Base-by-base conservation (phyloP, 2,329 filamentous ascomycete species). In the Colletotrichum costaricense region DNA sequence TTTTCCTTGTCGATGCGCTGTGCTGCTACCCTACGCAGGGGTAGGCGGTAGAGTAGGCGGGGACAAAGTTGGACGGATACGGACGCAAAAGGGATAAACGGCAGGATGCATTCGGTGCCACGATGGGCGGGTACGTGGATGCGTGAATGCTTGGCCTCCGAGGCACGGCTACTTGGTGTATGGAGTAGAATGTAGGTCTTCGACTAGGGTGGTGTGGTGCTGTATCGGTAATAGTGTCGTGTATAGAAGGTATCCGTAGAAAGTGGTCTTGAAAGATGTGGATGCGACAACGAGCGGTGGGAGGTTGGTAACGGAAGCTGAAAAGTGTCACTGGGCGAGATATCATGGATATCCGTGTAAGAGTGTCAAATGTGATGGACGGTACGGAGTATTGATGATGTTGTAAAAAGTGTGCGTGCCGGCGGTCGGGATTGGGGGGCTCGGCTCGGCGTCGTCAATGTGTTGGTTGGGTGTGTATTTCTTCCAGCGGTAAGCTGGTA, bases 261-360 rank as follows among this genome's bases (percentile, higher is more conserved):
- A 11, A 46, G 35, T n/a, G 58, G 38, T 49, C 42, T 49, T 19
- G 11, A 12, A 26, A 22, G 22, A 35, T 42, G 57, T 52, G 65
- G 63, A 35, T 33, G 35, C 54, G 64, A 52, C 60, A 49, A 28
- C 58, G 59, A 28, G 33, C 24, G 33, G 46, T 22, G 63, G 52
- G 65, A 72, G 38, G 69, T 7, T 16, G 54, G 62, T 69, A 65
- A 56, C 60, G 60, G 67, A 38, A 42, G 66, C 33, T 57, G 63
- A 56, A 60, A 33, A 33, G 35, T 73, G 67, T 70, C 70, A 70
- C 60, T 46, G 16, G 46, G 26, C 14, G 22, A 30, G 24, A 42
- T 30, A n/a, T 24, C 70, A 73, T 56, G 70, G 70, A 42, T 69
- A 73, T 69, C 70, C 70, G 66, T 70, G 70, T 46, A 35, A 26